Base-by-base conservation (phyloP, 176 grass and related monocot genomes). In the Dendrocalamus sinicus region DNA sequence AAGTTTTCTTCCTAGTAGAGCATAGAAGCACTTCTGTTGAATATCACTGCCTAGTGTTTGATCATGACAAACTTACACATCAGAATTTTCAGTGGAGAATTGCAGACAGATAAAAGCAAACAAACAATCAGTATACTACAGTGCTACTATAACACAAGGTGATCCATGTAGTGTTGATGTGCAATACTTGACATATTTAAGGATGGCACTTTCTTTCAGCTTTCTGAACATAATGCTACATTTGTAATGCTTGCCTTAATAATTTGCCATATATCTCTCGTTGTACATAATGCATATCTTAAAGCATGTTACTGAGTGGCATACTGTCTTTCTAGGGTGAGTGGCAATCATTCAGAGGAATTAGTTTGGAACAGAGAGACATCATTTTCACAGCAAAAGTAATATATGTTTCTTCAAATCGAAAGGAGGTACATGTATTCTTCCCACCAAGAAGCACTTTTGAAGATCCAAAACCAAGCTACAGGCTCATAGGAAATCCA, bases 281-380 rank as follows among this genome's bases (percentile, higher is more conserved):
- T 23, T 43, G 9, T 9, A 46, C 68, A 64, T 72, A 66, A 44
- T 58, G 32, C 23, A 86, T 50, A 74, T 20, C n/a, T 57, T 14
- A 52, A 9, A 79, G n/a, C 62, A 50, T 5, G 1, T 40, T 28
- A 74, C 30, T 76, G 41, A 84, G 9, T 37, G 63, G 37, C 53
- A 48, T 76, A 59, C 12, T 74, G 4, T 79, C n/a, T 84, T 53
- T 90, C 55, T 79, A 99, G 96, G 93, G 67, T 45, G 77, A 77
- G n/a, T 96, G 90, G 90, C 85, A 91, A 82, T 91, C 93, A 74
- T 96, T 92, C 77, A 94, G 44, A 73, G 88, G 96, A 73, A 73
- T 35, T 45, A 90, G 67, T 89, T 73, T 32, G 73, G 93, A 96
- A 80, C 57, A n/a, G 28, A 88, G 80, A 77, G 86, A 94, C 64